Evolutionary conservation across 176 grass and related monocot species (phyloP).

Genomic region (Triticum dicoccoides): DNA sequence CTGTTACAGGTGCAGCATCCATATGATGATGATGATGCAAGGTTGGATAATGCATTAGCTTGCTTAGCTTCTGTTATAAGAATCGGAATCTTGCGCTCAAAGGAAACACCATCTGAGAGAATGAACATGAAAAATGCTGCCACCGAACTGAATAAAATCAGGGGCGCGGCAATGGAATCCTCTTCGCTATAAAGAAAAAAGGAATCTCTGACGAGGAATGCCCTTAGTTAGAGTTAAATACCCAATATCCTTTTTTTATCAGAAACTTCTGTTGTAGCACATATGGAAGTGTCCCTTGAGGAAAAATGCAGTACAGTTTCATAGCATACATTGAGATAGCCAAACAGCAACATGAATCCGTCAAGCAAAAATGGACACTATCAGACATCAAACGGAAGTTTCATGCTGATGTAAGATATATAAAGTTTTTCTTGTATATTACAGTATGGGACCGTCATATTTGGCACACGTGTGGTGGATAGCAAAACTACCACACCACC

Average conservation of each 20-base stretch:
- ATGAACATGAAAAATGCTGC: constrained; percentile 14
- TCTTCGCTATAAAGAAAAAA: background rate
- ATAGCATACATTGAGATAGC: background rate
- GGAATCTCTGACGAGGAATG: no score
- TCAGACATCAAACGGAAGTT: background rate
- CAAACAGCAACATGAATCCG: background rate
- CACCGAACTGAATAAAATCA: constrained; percentile 20
- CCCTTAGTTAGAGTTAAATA: background rate
- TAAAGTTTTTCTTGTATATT: background rate
- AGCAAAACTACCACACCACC: no score
- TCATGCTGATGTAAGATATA: background rate
- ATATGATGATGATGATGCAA: background rate
- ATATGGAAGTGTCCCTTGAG: background rate
- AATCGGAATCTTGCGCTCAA: constrained; percentile 26
- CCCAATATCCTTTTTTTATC: background rate
- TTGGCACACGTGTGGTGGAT: no score
- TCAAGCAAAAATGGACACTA: constrained; percentile 11
- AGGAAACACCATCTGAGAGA: constrained; percentile 2
- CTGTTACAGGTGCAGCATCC: background rate
- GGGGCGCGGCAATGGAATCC: background rate
- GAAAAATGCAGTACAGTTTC: background rate
- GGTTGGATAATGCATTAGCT: background rate
- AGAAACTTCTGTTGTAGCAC: background rate
- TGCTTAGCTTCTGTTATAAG: constrained; percentile 4
- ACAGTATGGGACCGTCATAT: background rate